Conservation (phyloP, 805 yeast genomes). For the Candida succiphila region DNA sequence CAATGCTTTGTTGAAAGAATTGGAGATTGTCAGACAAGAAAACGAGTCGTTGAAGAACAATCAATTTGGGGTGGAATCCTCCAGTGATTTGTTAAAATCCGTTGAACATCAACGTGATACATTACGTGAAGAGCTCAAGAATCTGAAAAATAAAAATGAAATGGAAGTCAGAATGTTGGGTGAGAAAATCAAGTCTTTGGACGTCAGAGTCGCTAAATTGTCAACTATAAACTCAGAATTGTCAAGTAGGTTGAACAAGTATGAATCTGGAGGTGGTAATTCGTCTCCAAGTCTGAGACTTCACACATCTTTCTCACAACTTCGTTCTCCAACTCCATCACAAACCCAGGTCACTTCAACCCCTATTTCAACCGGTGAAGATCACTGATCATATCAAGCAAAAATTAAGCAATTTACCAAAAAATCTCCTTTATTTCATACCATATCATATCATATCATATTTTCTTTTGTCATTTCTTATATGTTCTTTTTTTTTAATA, state of each 20-base stretch:
- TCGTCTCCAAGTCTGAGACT: slow-evolving; percentile 7
- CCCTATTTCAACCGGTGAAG: background rate
- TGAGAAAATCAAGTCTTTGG: slow-evolving; percentile 15
- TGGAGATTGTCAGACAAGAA: slow-evolving; percentile 20
- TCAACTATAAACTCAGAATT: slow-evolving; percentile 5
- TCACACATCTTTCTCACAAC: slow-evolving; percentile 8
- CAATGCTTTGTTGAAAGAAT: slow-evolving; percentile 9
- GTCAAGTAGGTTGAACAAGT: slow-evolving; percentile 3
- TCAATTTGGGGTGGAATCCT: slow-evolving; percentile 5
- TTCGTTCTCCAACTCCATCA: background rate
- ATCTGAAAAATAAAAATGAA: slow-evolving; percentile 17
- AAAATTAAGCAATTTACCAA: background rate
- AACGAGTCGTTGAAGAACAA: slow-evolving; percentile 24
- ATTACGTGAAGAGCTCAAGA: slow-evolving; percentile 19
- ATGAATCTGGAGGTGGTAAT: background rate
- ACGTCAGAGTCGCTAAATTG: slow-evolving; percentile 12
- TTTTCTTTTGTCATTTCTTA: too few species aligned
- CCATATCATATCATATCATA: too few species aligned
- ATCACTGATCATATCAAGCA: background rate
- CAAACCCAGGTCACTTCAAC: too few species aligned
- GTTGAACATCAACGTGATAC: slow-evolving; percentile 18
- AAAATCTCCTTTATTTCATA: too few species aligned
- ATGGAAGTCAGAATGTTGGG: slow-evolving; percentile 14
- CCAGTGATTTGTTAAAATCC: background rate
- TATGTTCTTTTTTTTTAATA: background rate